These are phyloP conservation scores for Croton laevigatus DNA, from an alignment of 441 rosid genomes.

Conservation along the genomic window DNA sequence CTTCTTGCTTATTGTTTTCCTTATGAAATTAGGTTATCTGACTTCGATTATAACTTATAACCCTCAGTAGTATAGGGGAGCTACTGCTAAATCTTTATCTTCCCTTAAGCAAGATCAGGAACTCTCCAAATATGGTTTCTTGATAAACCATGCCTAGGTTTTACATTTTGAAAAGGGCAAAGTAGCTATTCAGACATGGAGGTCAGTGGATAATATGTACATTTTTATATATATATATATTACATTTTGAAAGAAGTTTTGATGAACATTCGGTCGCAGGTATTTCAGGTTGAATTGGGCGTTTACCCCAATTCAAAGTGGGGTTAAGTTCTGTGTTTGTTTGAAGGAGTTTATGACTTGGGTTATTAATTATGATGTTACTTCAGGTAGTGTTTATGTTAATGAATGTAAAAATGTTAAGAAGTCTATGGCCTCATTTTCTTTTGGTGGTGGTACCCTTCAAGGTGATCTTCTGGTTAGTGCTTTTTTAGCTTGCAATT, in stretches of 20 bases:
- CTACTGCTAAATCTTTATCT: constrained; percentile 48
- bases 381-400: too few species aligned
- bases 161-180: constrained; percentile 71
- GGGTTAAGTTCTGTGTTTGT: constrained; percentile 61
- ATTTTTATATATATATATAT: neutral
- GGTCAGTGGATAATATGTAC: constrained; percentile 33
- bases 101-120: constrained; percentile 52
- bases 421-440: constrained; percentile 45
- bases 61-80: constrained; percentile 64
- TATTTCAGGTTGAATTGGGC: too few species aligned
- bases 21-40: constrained; percentile 43
- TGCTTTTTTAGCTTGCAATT: constrained; percentile 13
- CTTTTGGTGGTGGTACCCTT: constrained; percentile 77
- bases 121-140: constrained; percentile 66
- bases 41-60: constrained; percentile 76
- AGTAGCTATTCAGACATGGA: constrained; percentile 72
- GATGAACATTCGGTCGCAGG: neutral
- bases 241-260: neutral
- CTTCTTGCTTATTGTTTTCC: constrained; percentile 16
- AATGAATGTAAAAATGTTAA: constrained; percentile 47
- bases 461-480: too few species aligned
- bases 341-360: constrained; percentile 75
- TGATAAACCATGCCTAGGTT: constrained; percentile 69
- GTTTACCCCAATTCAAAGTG: too few species aligned
- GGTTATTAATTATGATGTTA: too few species aligned